Evolutionary conservation across 495 filamentous ascomycete species (phyloP), one percentile per base, ranked within the genome.

Genomic region (Pyronema domesticum): DNA sequence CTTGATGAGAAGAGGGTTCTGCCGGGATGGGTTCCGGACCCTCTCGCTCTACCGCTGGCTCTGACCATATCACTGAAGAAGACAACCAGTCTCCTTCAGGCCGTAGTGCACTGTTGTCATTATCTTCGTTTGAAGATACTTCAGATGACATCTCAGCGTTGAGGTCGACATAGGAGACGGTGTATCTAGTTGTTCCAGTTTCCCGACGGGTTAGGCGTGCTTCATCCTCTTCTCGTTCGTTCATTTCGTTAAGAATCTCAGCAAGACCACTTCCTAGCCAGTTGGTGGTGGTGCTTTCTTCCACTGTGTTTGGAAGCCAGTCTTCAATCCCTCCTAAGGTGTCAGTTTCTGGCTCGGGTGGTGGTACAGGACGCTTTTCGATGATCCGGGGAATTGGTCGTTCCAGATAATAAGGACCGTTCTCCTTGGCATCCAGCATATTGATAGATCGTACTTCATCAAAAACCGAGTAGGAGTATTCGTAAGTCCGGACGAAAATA

Each of bases 401-500:
- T n/a, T 66, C 63, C 8, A 65, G 37, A 37, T 56, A 65, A 37
- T 65, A 53, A 1, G 54, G 1, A 14, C 59, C 58, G 0, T 51
- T 37, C 17, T 54, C 43, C 33, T 55, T 59, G 7, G 65, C 65
- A n/a, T 56, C 56, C 14, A 60, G 33, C 75, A 84, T 82, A 52
- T 82, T 69, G 14, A 81, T 62, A 35, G 72, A 71, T 58, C 74
- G 64, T 10, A 72, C 67, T 23, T 74, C 60, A 7, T 81, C 86
- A 46, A 82, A 80, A 10, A 74, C 74, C 14, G 85, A 80, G 45
- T 83, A 81, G 33, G 81, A 85, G 67, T 89, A 94, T 54, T 86
- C 84, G 64, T 95, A 95, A 0, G 82, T 83, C 49, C 83, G 75
- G 53, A 77, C 68, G 63, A 93, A 94, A 6, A 88, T 68, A 57